These are phyloP conservation scores for Coprinopsis sp. DNA, from an alignment of 768 basidiomycete species.

Conservation along the genomic window DNA sequence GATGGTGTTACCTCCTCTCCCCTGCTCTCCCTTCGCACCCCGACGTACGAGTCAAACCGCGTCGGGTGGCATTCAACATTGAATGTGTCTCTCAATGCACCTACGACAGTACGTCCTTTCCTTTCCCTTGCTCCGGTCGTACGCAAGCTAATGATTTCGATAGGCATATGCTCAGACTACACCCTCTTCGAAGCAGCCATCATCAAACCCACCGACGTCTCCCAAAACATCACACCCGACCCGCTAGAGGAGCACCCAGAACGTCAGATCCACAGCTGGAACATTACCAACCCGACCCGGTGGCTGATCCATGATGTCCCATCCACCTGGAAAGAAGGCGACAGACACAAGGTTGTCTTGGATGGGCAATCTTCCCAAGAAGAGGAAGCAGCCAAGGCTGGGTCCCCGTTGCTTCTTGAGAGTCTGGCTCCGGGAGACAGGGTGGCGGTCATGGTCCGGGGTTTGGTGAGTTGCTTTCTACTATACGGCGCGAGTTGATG, in stretches of 20 bases:
- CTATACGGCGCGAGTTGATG: neutral
- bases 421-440: slow-evolving; percentile 4
- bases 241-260: slow-evolving; percentile 3
- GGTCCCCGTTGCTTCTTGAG: neutral
- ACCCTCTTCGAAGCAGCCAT: slow-evolving; percentile 30
- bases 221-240: slow-evolving; percentile 1
- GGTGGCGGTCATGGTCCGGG: slow-evolving; percentile 6
- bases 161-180: slow-evolving; percentile 5
- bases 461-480: slow-evolving; percentile 4
- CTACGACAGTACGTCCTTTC: neutral
- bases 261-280: slow-evolving; percentile 13
- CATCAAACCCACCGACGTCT: slow-evolving; percentile 13
- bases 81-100: slow-evolving; percentile 12
- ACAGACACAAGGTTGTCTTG: slow-evolving; percentile 20
- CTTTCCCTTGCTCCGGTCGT: neutral
- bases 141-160: slow-evolving; percentile 11
- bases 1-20: slow-evolving; percentile 15
- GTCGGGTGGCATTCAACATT: slow-evolving; percentile 9
- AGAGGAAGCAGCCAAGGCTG: neutral
- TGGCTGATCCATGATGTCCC: slow-evolving; percentile 28
- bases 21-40: slow-evolving; percentile 8
- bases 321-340: slow-evolving; percentile 14
- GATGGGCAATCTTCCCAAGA: slow-evolving; percentile 1
- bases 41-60: neutral
- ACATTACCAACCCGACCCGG: slow-evolving; percentile 7